Conservation (phyloP, 352 stramenopile genomes). For the Phytophthora hybrid region DNA sequence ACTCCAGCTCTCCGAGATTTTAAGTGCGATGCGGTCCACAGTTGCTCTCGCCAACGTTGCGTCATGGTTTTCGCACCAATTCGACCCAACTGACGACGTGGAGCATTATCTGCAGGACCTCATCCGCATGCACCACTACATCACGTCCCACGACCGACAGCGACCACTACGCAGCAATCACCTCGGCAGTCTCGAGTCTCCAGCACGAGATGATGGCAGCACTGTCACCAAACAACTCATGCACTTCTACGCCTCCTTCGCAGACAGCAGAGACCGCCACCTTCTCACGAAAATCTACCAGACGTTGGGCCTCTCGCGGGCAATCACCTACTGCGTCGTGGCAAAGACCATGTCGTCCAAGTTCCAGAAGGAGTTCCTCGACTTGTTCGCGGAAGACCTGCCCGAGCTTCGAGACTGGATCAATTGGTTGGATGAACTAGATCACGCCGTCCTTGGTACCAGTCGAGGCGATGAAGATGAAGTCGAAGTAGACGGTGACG, state of each 20-base stretch:
- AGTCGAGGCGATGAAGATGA: constrained; percentile 11
- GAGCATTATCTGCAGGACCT: constrained; percentile 67
- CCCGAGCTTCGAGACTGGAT: constrained; percentile 61
- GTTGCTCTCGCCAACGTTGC: constrained; percentile 41
- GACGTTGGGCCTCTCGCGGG: constrained; percentile 45
- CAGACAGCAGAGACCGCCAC: constrained; percentile 51
- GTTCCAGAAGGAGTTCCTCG: constrained; percentile 62
- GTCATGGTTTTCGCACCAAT: constrained; percentile 60
- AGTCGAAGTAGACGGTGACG: constrained; percentile 2
- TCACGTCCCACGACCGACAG: constrained; percentile 46
- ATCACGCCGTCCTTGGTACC: constrained; percentile 3
- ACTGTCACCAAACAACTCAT: constrained; percentile 39
- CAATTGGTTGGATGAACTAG: constrained; percentile 52
- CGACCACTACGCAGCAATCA: constrained; percentile 33
- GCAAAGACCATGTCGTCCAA: constrained; percentile 49
- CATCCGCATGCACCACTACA: constrained; percentile 65
- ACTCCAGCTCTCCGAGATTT: constrained; percentile 39
- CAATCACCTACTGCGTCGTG: constrained; percentile 51
- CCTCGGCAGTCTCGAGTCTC: constrained; percentile 15
- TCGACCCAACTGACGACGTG: constrained; percentile 68
- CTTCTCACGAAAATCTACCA: constrained; percentile 66
- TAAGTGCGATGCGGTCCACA: constrained; percentile 35
- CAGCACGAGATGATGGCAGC: constrained; percentile 2
- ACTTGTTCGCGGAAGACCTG: constrained; percentile 54
- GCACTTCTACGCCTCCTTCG: constrained; percentile 55